Evolutionary conservation across 2,329 filamentous ascomycete species (phyloP).

Genomic region (Fusarium keratoplasticum): DNA sequence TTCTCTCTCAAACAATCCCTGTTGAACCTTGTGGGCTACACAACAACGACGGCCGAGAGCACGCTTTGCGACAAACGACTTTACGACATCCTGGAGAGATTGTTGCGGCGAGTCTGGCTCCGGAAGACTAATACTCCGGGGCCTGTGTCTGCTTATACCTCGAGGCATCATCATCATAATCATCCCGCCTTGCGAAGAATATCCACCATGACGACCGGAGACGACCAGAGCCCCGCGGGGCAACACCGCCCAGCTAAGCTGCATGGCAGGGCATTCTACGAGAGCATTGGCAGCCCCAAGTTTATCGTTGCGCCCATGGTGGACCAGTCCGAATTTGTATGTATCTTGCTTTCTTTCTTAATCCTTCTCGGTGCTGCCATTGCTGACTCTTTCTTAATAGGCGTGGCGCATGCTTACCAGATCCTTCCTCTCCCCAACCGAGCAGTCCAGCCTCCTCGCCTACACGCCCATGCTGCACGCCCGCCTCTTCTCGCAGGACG

Average conservation of each 20-base stretch:
- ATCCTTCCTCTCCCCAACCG: conserved; percentile 81
- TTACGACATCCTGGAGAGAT: conserved; percentile 37
- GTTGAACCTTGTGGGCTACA: neutral
- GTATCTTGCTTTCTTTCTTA: conserved; percentile 46
- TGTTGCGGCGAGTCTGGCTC: conserved; percentile 33
- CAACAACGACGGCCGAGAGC: neutral
- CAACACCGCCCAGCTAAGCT: conserved; percentile 65
- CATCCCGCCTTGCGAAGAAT: conserved; percentile 25
- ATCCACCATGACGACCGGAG: conserved; percentile 48
- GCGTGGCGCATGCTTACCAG: conserved; percentile 97
- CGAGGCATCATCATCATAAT: neutral
- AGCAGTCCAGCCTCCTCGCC: conserved; percentile 76
- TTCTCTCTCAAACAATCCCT: conserved; percentile 2
- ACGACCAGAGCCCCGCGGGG: conserved; percentile 31
- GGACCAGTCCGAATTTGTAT: conserved; percentile 95
- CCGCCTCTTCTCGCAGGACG: conserved; percentile 82
- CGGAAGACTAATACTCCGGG: conserved; percentile 37
- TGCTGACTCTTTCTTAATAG: conserved; percentile 58
- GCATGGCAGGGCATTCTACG: conserved; percentile 89
- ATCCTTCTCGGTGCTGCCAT: neutral
- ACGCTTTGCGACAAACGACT: conserved; percentile 9
- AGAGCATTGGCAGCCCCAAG: conserved; percentile 93
- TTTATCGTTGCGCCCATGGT: conserved; percentile 97
- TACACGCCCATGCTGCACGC: conserved; percentile 98
- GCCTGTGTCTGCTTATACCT: conserved; percentile 14